Base-by-base conservation (phyloP, 2,329 filamentous ascomycete genomes). In the Cladophialophora exuberans region DNA sequence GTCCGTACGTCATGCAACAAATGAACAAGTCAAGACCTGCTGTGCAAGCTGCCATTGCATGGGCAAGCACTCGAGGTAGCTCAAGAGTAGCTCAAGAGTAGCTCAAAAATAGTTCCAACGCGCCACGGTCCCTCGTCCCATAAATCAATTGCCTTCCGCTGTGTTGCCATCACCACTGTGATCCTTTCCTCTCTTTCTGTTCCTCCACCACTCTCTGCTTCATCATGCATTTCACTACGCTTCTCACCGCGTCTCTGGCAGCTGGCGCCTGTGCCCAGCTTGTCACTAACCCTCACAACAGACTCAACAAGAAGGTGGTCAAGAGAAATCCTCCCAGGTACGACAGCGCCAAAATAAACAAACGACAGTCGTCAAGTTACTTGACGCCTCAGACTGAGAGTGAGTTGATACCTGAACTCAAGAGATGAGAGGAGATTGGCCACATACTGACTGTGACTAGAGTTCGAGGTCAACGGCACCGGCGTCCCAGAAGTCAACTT, bases 401-500 rank as follows among this genome's bases (percentile, higher is more conserved):
- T 63, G 45, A 35, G 61, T 53, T 11, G n/a, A n/a, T n/a, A n/a
- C 28, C 18, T 7, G 3, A 25, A n/a, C 6, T 42, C 25, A 11
- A 6, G 13, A 20, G 35, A 17, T 26, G 28, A n/a, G 5, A 26
- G 10, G 13, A 2, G 11, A 11, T 25, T 2, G 25, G 6, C 36
- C 52, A 11, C 62, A 59, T 31, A 56, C 54, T 59, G 39, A 58
- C 46, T 35, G 17, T 17, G 26, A 3, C 23, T 57, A 85, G 83
- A 79, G 60, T 88, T 84, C 58, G 79, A 77, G 18, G 83, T 89
- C 35, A 81, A 90, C 62, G 83, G 87, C 2, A 79, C 76, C 2
- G 75, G 70, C 1, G 81, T 90, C 43, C 88, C 88, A 0, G 84
- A 89, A 15, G 83, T 90, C 0, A 67, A 79, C 22, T 91, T 88